Base-by-base conservation (phyloP, 1,284 basidiomycete species). In the Apiotrichum akiyoshidainum region DNA sequence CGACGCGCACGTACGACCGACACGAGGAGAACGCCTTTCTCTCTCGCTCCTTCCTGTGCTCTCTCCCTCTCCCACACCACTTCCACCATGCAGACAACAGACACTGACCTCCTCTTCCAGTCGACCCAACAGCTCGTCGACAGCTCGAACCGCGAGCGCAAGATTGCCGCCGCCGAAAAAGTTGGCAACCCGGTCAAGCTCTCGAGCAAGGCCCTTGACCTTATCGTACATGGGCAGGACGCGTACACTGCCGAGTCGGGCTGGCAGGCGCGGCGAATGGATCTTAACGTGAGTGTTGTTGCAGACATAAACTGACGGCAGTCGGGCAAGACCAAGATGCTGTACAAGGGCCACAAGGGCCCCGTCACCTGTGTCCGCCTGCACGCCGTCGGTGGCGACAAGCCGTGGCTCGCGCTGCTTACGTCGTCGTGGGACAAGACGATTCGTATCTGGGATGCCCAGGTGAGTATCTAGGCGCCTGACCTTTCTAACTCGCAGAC, bases 361-460 rank as follows among this genome's bases (percentile, higher is more conserved):
- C 93, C 93, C 19, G 89, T 93, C 46, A 93, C 92, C 1, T 86
- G 82, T 31, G 78, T 97, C 33, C 84, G 85, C 6, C 85, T 95
- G 68, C 84, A 68, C 47, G 64, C 64, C 1, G 58, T 70, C 9
- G 79, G 80, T 13, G 50, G 52, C 3, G 48, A 55, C 1, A 55
- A 63, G 10, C 48, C 61, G 9, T 63, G 67, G 59, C 35, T 63
- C 12, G 57, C 61, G 9, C 77, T 96, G 40, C 82, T 94, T 61
- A 90, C 89, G 45, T 90, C 89, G 21, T 92, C 92, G 45, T 96
- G 92, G 92, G 92, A 96, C 74, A 87, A 88, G 88, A 86, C 86
- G 0, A 88, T 95, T 72, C 87, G 86, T 69, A 63, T 92, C 2
- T 96, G 92, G 92, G 82, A 92, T 68, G 83, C 83, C 5, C 72